These are phyloP conservation scores for Stagonosporopsis vannaccii DNA, from an alignment of 2,329 filamentous ascomycete species.

Conservation along the genomic window DNA sequence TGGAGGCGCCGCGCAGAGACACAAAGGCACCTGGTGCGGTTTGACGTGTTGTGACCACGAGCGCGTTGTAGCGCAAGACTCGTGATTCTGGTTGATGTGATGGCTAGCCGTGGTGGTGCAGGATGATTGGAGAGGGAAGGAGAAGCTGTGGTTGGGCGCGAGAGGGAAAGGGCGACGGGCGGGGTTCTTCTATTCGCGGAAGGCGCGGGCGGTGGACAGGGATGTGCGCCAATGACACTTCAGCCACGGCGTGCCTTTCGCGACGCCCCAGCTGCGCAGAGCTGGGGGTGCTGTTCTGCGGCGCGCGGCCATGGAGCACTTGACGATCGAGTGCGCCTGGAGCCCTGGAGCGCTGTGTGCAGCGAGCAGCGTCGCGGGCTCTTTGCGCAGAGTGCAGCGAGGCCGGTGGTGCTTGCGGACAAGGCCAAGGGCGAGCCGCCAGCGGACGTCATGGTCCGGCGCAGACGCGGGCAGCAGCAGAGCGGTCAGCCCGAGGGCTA, in stretches of 20 bases:
- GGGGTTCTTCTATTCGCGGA: conserved; percentile 28
- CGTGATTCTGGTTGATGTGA: conserved; percentile 28
- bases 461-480: conserved; percentile 13
- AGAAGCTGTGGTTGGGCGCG: conserved; percentile 36
- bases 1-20: conserved; percentile 25
- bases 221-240: conserved; percentile 27
- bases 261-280: conserved; percentile 11
- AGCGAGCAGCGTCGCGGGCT: neutral
- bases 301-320: conserved; percentile 11
- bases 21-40: conserved; percentile 24
- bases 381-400: neutral
- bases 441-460: conserved; percentile 13
- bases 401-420: neutral
- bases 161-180: conserved; percentile 31
- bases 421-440: conserved; percentile 16
- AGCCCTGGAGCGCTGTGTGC: neutral
- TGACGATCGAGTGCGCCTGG: neutral
- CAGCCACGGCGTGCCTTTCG: conserved; percentile 20
- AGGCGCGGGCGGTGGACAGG: conserved; percentile 21
- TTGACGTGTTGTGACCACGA: conserved; percentile 29
- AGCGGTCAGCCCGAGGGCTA: conserved; percentile 19
- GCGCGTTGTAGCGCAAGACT: conserved; percentile 37
- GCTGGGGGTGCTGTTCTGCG: neutral
- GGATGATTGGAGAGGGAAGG: conserved; percentile 38
- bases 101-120: conserved; percentile 33